phyloP scores from a whole-genome alignment of 768 basidiomycete genomes.

The Hortiboletus flavorubellus region DNA sequence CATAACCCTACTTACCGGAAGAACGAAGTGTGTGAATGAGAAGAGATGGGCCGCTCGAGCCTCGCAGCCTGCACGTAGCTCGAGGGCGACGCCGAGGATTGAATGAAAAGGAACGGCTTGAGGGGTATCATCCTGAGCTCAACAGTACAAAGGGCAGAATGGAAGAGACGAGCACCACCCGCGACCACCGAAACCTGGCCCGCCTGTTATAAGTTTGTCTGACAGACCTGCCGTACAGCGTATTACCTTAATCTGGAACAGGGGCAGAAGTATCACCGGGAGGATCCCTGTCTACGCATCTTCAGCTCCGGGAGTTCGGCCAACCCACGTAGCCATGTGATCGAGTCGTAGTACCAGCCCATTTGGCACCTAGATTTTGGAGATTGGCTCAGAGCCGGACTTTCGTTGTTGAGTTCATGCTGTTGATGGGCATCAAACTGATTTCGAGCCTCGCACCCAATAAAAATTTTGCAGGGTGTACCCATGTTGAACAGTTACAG shows the following conservation, averaged over 20 bases:
- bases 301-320: background rate
- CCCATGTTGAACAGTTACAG: background rate
- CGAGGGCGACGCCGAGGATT: constrained; percentile 22
- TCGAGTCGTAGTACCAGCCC: background rate
- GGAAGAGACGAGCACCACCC: background rate
- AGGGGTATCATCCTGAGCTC: constrained; percentile 17
- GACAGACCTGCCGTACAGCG: constrained; percentile 23
- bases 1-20: constrained; percentile 41
- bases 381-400: background rate
- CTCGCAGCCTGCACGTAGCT: constrained; percentile 34
- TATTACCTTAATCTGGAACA: constrained; percentile 20
- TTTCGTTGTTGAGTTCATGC: background rate
- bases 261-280: constrained; percentile 7
- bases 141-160: background rate
- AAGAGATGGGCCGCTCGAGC: constrained; percentile 12
- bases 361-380: background rate
- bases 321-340: constrained; percentile 16
- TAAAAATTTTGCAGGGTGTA: background rate
- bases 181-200: background rate
- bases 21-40: constrained; percentile 45
- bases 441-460: background rate
- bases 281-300: background rate
- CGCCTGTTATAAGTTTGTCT: constrained; percentile 2
- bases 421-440: background rate
- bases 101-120: constrained; percentile 20